These are phyloP conservation scores for Penicillium sp. DNA, from an alignment of 2,329 filamentous ascomycete species.

Conservation along the genomic window DNA sequence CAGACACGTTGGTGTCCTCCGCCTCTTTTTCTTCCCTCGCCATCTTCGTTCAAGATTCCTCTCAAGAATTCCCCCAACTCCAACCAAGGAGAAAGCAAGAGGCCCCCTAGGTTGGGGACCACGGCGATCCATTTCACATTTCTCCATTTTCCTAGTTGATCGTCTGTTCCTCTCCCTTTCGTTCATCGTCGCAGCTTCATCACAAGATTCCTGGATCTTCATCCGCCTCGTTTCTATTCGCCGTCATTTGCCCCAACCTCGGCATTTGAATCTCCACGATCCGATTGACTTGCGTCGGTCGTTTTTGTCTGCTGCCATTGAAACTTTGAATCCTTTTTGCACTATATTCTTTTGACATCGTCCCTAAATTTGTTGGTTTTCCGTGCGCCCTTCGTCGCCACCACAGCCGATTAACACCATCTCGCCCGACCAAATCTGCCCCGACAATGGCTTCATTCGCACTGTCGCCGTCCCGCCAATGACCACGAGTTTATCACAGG, in stretches of 20 bases:
- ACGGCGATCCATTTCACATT: background rate
- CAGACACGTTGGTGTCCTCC: background rate
- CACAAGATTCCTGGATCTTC: constrained; percentile 23
- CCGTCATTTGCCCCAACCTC: constrained; percentile 18
- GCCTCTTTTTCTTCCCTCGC: background rate
- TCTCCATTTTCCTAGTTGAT: constrained; percentile 3
- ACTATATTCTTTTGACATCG: too few species aligned
- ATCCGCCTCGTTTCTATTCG: constrained; percentile 11
- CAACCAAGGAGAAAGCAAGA: background rate
- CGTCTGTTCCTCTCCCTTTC: constrained; percentile 7
- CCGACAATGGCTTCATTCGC: too few species aligned
- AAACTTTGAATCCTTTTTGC: background rate
- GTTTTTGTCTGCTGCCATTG: constrained; percentile 2
- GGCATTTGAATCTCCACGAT: constrained; percentile 20
- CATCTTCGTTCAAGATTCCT: background rate
- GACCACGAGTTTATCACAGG: constrained; percentile 1
- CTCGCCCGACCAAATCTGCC: too few species aligned
- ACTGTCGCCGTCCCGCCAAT: background rate
- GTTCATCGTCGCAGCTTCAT: constrained; percentile 1
- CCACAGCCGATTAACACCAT: too few species aligned
- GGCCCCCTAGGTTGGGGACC: background rate
- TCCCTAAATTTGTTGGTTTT: background rate
- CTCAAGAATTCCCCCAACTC: background rate
- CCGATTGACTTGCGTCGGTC: constrained; percentile 12
- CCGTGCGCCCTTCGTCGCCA: too few species aligned